Conservation (phyloP, 1,284 basidiomycete genomes). For the Boletellus deceptivus region DNA sequence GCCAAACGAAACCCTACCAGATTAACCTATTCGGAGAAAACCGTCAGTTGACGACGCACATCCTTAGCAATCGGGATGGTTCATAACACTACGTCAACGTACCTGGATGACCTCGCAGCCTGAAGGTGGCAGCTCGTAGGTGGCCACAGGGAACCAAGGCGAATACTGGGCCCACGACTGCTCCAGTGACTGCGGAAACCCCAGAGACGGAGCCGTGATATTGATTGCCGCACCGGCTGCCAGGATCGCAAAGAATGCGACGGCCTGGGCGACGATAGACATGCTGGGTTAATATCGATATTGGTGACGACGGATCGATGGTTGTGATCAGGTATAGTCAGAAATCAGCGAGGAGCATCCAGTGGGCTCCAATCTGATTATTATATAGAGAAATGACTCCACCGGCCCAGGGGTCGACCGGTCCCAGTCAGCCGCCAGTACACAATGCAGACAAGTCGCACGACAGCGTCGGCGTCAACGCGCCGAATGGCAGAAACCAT, state of each 20-base stretch:
- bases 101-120: conserved; percentile 21
- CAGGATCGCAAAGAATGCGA: conserved; percentile 2
- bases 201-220: conserved; percentile 12
- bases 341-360: too few species aligned
- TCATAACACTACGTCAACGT: background rate
- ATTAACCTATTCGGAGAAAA: conserved; percentile 11
- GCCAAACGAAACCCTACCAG: conserved; percentile 7
- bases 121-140: conserved; percentile 13
- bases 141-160: conserved; percentile 16
- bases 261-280: background rate
- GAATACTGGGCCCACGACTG: conserved; percentile 16
- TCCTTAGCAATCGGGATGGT: too few species aligned
- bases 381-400: too few species aligned
- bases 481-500: too few species aligned
- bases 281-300: background rate
- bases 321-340: background rate
- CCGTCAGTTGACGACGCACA: too few species aligned
- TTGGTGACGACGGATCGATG: background rate
- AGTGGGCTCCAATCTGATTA: too few species aligned
- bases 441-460: too few species aligned
- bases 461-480: too few species aligned
- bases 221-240: conserved; percentile 6
- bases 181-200: conserved; percentile 13
- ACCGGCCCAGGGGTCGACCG: too few species aligned
- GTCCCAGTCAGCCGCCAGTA: too few species aligned